Percentiles rank a stretch among this genome's conserved stretches.
Evolutionary conservation across 163 green algal genomes (phyloP).

Genomic region (Chlamydomonas reinhardtii): DNA sequence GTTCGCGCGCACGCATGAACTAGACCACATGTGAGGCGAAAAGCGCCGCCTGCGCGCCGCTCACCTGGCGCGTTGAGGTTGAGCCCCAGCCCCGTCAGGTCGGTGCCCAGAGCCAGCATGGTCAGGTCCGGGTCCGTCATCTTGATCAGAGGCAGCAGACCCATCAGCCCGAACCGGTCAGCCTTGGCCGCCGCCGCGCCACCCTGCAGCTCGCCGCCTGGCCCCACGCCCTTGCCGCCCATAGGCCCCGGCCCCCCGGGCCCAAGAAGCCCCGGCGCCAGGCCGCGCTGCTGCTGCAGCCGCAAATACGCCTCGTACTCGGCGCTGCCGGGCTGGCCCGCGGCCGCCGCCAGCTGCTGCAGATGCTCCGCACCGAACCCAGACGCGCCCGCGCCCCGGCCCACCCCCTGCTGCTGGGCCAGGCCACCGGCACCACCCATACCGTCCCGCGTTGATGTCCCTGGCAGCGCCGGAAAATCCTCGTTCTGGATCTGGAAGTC

Average conservation of each 20-base stretch:
- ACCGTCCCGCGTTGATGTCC: constrained; percentile 35
- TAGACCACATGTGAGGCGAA: too few relatives aligned
- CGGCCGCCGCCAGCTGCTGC: constrained; percentile 7
- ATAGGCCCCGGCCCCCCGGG: not conserved
- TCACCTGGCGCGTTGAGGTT: constrained; percentile 87
- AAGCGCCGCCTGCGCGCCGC: too few relatives aligned
- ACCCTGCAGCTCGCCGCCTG: not conserved
- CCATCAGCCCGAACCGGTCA: constrained; percentile 93
- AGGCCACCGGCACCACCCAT: not conserved
- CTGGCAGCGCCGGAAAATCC: constrained; percentile 87
- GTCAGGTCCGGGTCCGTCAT: constrained; percentile 95
- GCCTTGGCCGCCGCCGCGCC: constrained; percentile 22
- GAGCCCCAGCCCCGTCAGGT: constrained; percentile 96
- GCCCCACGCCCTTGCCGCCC: not conserved
- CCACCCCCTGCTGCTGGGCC: constrained; percentile 12
- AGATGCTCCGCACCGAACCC: constrained; percentile 30
- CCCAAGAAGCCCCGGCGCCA: constrained; percentile 19
- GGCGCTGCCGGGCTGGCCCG: not conserved
- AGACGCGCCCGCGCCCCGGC: not conserved
- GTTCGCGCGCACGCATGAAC: too few relatives aligned
- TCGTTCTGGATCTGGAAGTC: constrained; percentile 79
- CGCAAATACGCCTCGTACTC: constrained; percentile 49
- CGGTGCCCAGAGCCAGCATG: constrained; percentile 94
- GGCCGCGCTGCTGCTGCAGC: constrained; percentile 52
- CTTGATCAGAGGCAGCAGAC: constrained; percentile 88